Percentiles rank a stretch among this genome's conserved stretches.
Evolutionary conservation across 169 alveolate genomes (phyloP).

Genomic region (Perkinsus chesapeaki): DNA sequence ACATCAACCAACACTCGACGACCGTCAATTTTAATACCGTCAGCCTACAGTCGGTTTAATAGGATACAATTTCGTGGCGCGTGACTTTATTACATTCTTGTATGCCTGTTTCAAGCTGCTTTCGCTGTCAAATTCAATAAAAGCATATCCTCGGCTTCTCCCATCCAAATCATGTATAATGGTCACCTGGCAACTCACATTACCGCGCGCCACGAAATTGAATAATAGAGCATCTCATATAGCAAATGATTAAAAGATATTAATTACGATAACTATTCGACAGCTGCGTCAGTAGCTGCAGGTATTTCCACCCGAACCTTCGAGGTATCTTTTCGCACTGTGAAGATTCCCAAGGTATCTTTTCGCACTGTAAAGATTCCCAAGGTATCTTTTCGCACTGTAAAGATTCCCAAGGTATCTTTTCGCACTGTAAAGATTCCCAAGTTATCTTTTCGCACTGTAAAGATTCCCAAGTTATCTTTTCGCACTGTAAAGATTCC

Average conservation of each 20-base stretch:
- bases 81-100: conserved; percentile 4
- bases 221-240: background rate
- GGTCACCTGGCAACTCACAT: background rate
- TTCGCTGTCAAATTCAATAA: conserved; percentile 85
- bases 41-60: conserved; percentile 67
- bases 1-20: conserved; percentile 85
- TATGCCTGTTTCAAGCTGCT: conserved; percentile 53
- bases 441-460: background rate
- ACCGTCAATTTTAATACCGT: conserved; percentile 85
- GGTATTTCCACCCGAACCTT: no score
- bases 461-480: background rate
- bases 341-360: background rate
- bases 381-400: background rate
- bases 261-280: no score
- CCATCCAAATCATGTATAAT: conserved; percentile 66
- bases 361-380: background rate
- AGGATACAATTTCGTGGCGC: conserved; percentile 55
- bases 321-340: background rate
- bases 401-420: background rate
- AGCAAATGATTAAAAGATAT: no score
- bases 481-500: background rate
- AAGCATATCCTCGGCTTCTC: conserved; percentile 90
- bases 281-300: no score
- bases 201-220: background rate
- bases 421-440: background rate